phyloP scores from a whole-genome alignment of 169 alveolate species.

The Plasmodium billcollinsi region DNA sequence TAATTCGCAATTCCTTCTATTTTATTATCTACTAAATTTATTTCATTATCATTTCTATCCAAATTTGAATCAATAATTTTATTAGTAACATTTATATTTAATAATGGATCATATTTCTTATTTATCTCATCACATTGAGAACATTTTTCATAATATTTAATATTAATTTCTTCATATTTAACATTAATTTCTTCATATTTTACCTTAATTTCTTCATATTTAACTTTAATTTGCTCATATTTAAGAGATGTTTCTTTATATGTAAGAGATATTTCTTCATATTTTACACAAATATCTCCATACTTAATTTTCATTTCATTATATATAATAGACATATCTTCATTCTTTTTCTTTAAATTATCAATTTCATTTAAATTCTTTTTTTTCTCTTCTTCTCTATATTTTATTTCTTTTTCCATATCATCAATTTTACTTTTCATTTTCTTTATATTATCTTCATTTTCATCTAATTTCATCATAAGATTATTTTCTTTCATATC shows the following conservation, averaged over 20 bases:
- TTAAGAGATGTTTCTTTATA: too few relatives aligned
- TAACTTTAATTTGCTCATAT: too few relatives aligned
- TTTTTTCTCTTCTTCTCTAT: slow-evolving; percentile 20
- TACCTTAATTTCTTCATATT: too few relatives aligned
- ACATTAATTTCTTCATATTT: too few relatives aligned
- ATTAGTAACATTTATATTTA: neutral
- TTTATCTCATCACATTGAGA: neutral
- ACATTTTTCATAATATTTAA: too few relatives aligned
- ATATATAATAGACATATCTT: slow-evolving; percentile 1
- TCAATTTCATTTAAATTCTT: slow-evolving; percentile 30
- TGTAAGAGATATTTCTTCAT: too few relatives aligned
- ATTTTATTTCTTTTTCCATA: slow-evolving; percentile 10
- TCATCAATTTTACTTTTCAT: slow-evolving; percentile 25
- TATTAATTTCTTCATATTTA: too few relatives aligned
- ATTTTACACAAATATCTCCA: too few relatives aligned
- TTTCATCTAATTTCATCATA: slow-evolving; percentile 49
- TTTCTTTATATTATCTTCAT: slow-evolving; percentile 22
- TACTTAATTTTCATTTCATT: neutral
- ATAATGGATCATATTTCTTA: neutral
- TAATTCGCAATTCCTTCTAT: neutral
- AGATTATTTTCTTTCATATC: slow-evolving; percentile 34
- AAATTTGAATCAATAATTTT: too few relatives aligned
- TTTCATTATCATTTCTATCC: too few relatives aligned
- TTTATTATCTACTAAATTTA: neutral
- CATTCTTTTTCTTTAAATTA: slow-evolving; percentile 20